Base-by-base conservation (phyloP, 352 stramenopile genomes). In the Detonula confervacea region DNA sequence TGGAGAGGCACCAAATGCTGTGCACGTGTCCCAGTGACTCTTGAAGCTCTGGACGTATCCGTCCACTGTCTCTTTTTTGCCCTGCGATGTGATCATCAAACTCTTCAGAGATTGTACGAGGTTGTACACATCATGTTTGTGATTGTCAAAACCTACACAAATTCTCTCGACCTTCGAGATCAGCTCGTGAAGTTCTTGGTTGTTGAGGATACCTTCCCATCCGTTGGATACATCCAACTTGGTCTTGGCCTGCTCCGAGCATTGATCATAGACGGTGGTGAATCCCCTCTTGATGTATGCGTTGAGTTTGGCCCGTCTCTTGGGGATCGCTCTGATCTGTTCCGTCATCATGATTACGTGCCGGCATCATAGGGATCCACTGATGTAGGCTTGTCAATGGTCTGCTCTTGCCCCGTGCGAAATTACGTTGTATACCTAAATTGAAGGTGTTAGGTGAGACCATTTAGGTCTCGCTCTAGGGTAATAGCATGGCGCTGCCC, bases 231-330 rank as follows among this genome's bases (percentile, higher is more conserved):
- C 6, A n/a, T 66, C 18, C 12, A 66, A 29, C 29, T 66, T 66
- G 6, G 24, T 20, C 18, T 44, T 37, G 2, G 49, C 57, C 33
- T 66, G 18, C 57, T 66, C 11, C 1, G 57, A 5, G 39, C 57
- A 66, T 33, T 66, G 57, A 1, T 29, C 18, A 9, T 52, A 66
- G 3, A 66, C n/a, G 11, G 39, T 47, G 3, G 57, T 5, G 14
- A 27, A 66, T 52, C 29, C 57, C 57, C 20, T 66, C 57, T 66
- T 66, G 9, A 66, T 22, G 6, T 24, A 27, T 29, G 30, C 57
- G 1, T 4, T 12, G 6, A 66, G 57, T 29, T 66, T 66, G 12
- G 14, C 5, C 8, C 57, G 29, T 0, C 57, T 4, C 20, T 66
- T 66, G 1, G 29, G 12, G 1, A 66, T 12, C 2, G 33, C 14